Percentiles rank a stretch among this genome's conserved stretches.
Conservation (phyloP, 2,329 filamentous ascomycete species). For the Hypoxylon sp. region DNA sequence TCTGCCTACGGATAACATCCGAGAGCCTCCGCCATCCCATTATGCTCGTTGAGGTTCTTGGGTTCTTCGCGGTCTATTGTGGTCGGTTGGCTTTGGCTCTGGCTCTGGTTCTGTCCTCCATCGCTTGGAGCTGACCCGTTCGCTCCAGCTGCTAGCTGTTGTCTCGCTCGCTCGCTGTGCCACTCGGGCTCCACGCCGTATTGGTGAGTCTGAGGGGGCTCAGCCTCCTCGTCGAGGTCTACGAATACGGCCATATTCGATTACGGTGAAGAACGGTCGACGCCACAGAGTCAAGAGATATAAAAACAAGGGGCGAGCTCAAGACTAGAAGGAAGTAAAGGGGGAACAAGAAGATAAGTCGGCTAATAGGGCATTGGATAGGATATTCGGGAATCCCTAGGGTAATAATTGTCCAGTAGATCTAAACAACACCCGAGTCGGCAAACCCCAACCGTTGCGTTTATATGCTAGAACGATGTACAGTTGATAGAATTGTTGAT, state of each 20-base stretch:
- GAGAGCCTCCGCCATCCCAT: slow-evolving; percentile 72
- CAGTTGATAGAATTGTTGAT: not conserved
- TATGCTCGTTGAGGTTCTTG: slow-evolving; percentile 70
- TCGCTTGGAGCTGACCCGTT: slow-evolving; percentile 23
- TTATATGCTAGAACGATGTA: slow-evolving; percentile 22
- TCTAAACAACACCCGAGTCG: slow-evolving; percentile 24
- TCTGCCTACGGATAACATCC: slow-evolving; percentile 77
- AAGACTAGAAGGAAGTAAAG: slow-evolving; percentile 13
- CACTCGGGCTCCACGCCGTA: slow-evolving; percentile 49
- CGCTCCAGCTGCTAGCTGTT: slow-evolving; percentile 21
- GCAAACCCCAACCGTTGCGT: slow-evolving; percentile 34
- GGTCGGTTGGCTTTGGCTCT: slow-evolving; percentile 32
- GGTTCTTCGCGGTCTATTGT: slow-evolving; percentile 42
- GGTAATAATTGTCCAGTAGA: slow-evolving; percentile 20
- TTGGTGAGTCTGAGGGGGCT: slow-evolving; percentile 47
- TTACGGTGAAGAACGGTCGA: slow-evolving; percentile 19
- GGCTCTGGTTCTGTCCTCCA: slow-evolving; percentile 29
- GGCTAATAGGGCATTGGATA: slow-evolving; percentile 22
- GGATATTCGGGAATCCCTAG: slow-evolving; percentile 27
- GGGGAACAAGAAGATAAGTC: slow-evolving; percentile 11
- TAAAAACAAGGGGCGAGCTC: slow-evolving; percentile 5
- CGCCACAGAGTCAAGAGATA: slow-evolving; percentile 19
- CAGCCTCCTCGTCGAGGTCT: slow-evolving; percentile 54
- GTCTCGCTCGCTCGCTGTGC: slow-evolving; percentile 42
- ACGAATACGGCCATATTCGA: slow-evolving; percentile 55